Evolutionary conservation across 2,329 filamentous ascomycete genomes (phyloP).

Genomic region (Fusarium sp.): DNA sequence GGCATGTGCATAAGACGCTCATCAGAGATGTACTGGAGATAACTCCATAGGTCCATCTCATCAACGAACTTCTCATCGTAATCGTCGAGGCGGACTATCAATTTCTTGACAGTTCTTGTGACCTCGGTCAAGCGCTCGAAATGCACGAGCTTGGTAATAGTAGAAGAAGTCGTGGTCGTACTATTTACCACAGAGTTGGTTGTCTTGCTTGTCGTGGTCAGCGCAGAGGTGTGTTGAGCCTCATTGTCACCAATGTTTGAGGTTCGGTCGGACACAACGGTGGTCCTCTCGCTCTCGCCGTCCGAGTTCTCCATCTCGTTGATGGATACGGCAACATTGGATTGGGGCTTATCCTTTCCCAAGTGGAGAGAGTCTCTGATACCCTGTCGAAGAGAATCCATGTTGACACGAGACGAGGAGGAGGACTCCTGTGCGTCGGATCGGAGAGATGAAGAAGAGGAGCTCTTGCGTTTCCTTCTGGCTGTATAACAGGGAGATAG

Average conservation of each 20-base stretch:
- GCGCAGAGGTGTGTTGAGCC: slow-evolving; percentile 9
- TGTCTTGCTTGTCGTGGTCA: not conserved
- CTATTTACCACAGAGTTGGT: not conserved
- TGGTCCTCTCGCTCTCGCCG: slow-evolving; percentile 33
- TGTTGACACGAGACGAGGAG: slow-evolving; percentile 24
- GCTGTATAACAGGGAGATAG: slow-evolving; percentile 8
- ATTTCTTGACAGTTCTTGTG: slow-evolving; percentile 33
- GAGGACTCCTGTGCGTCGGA: slow-evolving; percentile 26
- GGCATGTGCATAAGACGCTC: slow-evolving; percentile 61
- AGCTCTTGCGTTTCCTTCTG: slow-evolving; percentile 41
- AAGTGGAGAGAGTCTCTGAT: slow-evolving; percentile 29
- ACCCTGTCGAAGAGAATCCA: slow-evolving; percentile 34
- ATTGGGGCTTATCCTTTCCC: slow-evolving; percentile 24
- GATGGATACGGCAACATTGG: slow-evolving; percentile 16
- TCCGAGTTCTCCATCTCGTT: slow-evolving; percentile 24
- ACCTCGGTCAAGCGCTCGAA: slow-evolving; percentile 34
- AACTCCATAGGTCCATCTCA: slow-evolving; percentile 45
- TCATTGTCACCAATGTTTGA: slow-evolving; percentile 12
- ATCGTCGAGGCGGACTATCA: slow-evolving; percentile 38
- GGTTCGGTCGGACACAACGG: slow-evolving; percentile 24
- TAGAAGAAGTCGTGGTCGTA: not conserved
- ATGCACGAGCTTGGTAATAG: slow-evolving; percentile 13
- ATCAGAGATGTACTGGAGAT: slow-evolving; percentile 57
- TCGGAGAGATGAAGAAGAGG: slow-evolving; percentile 33
- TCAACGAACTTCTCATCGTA: slow-evolving; percentile 43